Evolutionary conservation across 257 asterid species (phyloP).

Genomic region (Solanum microdontum): DNA sequence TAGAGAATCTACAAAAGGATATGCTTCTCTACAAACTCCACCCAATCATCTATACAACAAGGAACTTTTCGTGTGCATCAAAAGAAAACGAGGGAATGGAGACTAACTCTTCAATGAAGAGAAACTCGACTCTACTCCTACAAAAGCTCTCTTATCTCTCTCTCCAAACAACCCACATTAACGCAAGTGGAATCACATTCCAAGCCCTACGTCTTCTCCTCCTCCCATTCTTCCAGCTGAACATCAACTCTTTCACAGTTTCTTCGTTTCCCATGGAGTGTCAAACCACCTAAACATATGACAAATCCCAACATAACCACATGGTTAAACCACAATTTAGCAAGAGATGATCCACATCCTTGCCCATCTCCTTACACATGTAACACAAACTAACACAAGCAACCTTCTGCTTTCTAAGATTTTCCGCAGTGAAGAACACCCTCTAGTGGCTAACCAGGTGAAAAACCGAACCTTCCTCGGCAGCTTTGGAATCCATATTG

Average conservation of each 20-base stretch:
- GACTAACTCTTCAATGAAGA: not conserved
- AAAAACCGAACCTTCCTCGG: not conserved
- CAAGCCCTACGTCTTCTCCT: not conserved
- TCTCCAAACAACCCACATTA: not conserved
- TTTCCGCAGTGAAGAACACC: not conserved
- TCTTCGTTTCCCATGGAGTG: not conserved
- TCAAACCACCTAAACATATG: not conserved
- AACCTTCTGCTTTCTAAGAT: not conserved
- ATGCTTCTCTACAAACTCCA: not conserved
- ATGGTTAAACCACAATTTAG: not conserved
- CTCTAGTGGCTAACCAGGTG: not conserved
- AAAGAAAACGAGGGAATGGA: too few species aligned
- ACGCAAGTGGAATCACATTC: not conserved
- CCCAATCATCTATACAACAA: not conserved
- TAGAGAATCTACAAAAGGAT: not conserved
- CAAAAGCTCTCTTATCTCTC: not conserved
- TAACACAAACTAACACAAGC: not conserved
- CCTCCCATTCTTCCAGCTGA: not conserved
- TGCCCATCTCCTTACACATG: not conserved
- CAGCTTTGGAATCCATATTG: not conserved
- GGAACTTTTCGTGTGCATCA: not conserved
- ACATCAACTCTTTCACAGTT: not conserved
- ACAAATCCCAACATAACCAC: not conserved
- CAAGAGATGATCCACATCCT: not conserved
- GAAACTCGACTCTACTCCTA: not conserved